Conservation (phyloP, 228 moss, liverwort and hornwort genomes). For the Sphagnum magellanicum region DNA sequence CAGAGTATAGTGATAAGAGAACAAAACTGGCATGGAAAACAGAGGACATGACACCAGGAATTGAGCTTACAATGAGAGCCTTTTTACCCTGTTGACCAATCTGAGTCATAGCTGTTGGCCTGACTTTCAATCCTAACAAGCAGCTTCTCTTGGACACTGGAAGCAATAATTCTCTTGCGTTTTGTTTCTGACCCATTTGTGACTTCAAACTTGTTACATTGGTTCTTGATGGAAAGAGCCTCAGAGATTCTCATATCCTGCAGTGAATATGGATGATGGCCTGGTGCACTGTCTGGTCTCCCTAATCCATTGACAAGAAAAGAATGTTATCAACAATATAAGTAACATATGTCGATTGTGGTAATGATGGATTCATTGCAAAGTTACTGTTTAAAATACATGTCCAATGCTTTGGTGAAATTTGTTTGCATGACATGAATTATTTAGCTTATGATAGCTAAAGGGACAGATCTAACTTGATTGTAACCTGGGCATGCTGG, state of each 20-base stretch:
- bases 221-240: background rate
- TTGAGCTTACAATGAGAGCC: too few relatives aligned
- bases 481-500: background rate
- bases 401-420: too few relatives aligned
- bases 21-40: too few relatives aligned
- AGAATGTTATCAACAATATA: background rate
- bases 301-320: background rate
- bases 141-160: constrained; percentile 20
- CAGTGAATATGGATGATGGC: background rate
- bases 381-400: too few relatives aligned
- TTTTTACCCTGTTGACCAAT: constrained; percentile 15
- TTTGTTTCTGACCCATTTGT: background rate
- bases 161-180: background rate
- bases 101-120: constrained; percentile 12
- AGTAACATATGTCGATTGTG: too few relatives aligned
- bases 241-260: background rate
- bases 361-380: too few relatives aligned
- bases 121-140: constrained; percentile 20
- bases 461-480: too few relatives aligned
- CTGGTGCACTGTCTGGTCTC: constrained; percentile 3
- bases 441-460: too few relatives aligned
- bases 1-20: too few relatives aligned
- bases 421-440: too few relatives aligned
- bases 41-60: too few relatives aligned
- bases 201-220: constrained; percentile 1